Evolutionary conservation across 192 early-diverging fungal genomes (phyloP).

Genomic region (Rhizophagus prolifer): DNA sequence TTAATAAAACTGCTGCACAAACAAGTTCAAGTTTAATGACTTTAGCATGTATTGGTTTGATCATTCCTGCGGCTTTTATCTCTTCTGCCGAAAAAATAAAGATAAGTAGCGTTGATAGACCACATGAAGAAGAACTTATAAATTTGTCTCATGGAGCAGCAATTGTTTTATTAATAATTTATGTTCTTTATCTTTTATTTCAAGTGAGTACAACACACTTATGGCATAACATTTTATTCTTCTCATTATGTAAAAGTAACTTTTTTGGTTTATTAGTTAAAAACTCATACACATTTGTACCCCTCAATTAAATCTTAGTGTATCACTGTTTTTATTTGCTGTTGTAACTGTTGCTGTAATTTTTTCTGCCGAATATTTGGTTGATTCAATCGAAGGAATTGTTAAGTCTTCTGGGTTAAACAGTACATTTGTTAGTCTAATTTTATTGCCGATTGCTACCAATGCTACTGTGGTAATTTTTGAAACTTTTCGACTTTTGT

Average conservation of each 20-base stretch:
- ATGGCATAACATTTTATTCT: no score
- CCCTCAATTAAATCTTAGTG: constrained; percentile 50
- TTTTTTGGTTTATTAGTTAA: background rate
- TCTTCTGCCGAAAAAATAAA: background rate
- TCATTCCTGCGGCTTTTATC: constrained; percentile 69
- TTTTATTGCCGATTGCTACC: constrained; percentile 88
- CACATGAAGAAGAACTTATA: constrained; percentile 40
- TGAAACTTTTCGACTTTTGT: no score
- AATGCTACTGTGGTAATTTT: constrained; percentile 67
- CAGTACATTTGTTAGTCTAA: constrained; percentile 85
- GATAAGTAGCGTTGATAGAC: no score
- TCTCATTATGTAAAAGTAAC: no score
- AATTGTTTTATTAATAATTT: constrained; percentile 67
- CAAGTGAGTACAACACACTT: constrained; percentile 35
- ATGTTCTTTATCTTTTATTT: constrained; percentile 64
- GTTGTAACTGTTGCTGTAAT: constrained; percentile 69
- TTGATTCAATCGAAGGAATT: constrained; percentile 78
- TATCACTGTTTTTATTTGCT: constrained; percentile 44
- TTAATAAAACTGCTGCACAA: constrained; percentile 69
- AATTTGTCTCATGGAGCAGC: constrained; percentile 67
- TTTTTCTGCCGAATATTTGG: constrained; percentile 82
- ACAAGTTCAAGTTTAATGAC: constrained; percentile 67
- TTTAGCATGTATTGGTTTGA: constrained; percentile 63
- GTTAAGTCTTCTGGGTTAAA: constrained; percentile 66
- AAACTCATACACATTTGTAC: background rate